phyloP scores from a whole-genome alignment of 2,329 filamentous ascomycete species.

The Sphaerulina populicola region DNA sequence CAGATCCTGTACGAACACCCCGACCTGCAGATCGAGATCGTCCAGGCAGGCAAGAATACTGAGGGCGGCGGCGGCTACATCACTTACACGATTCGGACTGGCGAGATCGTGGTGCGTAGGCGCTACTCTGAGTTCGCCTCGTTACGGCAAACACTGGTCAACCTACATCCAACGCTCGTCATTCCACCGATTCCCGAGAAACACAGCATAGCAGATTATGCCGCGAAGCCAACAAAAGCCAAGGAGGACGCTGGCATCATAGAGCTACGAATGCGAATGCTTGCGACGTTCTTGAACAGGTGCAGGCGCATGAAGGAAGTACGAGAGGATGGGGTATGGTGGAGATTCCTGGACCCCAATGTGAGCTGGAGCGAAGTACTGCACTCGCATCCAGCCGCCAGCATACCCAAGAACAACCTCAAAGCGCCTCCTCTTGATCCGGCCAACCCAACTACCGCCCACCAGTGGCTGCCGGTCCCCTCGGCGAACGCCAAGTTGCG shows the following conservation, averaged over 20 bases:
- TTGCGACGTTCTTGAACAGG: conserved; percentile 88
- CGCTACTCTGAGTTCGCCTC: conserved; percentile 96
- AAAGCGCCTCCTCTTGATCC: conserved; percentile 93
- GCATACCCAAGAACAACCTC: conserved; percentile 85
- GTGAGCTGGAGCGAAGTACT: conserved; percentile 97
- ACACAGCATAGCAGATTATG: conserved; percentile 97
- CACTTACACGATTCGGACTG: conserved; percentile 92
- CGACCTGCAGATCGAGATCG: conserved; percentile 80
- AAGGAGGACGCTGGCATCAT: conserved; percentile 98
- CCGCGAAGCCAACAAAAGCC: conserved; percentile 92
- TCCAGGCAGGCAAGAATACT: conserved; percentile 86
- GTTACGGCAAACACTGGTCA: conserved; percentile 76
- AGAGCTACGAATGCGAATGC: conserved; percentile 91
- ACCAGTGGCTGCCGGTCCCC: conserved; percentile 80
- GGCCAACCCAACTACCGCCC: conserved; percentile 81
- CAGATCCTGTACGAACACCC: conserved; percentile 96
- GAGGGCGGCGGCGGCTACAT: conserved; percentile 91
- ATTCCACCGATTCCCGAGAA: conserved; percentile 98
- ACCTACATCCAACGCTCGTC: conserved; percentile 87
- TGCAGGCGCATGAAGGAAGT: conserved; percentile 90
- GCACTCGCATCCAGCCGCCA: conserved; percentile 79
- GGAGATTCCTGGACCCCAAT: conserved; percentile 95
- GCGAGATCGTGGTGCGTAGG: conserved; percentile 86
- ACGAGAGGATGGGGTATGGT: conserved; percentile 88
- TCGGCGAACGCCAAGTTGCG: conserved; percentile 79